Evolutionary conservation across 805 yeast species (phyloP), one percentile per base, ranked within the genome.

Genomic region (Lipomyces orientalis): DNA sequence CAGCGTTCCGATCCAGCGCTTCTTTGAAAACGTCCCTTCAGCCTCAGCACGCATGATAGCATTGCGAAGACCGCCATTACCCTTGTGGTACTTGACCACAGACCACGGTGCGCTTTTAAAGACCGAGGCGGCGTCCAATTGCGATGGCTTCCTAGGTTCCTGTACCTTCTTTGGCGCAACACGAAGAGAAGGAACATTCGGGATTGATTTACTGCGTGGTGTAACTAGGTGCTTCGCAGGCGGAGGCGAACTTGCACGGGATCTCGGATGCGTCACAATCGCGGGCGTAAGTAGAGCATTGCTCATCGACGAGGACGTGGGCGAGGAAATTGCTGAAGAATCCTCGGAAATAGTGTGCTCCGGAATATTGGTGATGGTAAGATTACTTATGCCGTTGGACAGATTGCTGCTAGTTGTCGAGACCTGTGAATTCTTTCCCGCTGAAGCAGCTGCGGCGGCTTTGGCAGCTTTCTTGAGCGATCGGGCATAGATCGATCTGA

Each of bases 1-100:
- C 43, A 90, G 79, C 0, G 97, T 88, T n/a, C 99, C 99, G 1
- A 94, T 85, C 97, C 97, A 94, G 65, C 80, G 81, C 59, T 81
- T 82, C 16, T 52, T 37, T 57, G 81, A 77, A 29, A 78, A 67
- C 2, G 60, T 52, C 6, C 75, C 76, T 10, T 81, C 80, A 0
- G 79, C 74, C 51, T 70, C 65, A 0, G 94, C 89, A 6, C 89
- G 80, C 59, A 85, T 83, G 16, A 95, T 85, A 0, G 98, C 97
- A 72, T 95, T 94, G 69, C 86, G 86, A 74, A 95, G 83, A 8
- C 97, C 95, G 39, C 93, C 97, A 75, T 95, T 95, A 7, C 98
- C 97, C 71, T 87, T 87, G 7, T 79, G 82, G 54, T 87, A 85
- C n/a, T 84, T 84, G 1, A 87, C 88, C 34, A 93, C 86, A 54